Evolutionary conservation across 345 rosid species (phyloP), one percentile per base, ranked within the genome.

Genomic region (Gossypium sturtianum): DNA sequence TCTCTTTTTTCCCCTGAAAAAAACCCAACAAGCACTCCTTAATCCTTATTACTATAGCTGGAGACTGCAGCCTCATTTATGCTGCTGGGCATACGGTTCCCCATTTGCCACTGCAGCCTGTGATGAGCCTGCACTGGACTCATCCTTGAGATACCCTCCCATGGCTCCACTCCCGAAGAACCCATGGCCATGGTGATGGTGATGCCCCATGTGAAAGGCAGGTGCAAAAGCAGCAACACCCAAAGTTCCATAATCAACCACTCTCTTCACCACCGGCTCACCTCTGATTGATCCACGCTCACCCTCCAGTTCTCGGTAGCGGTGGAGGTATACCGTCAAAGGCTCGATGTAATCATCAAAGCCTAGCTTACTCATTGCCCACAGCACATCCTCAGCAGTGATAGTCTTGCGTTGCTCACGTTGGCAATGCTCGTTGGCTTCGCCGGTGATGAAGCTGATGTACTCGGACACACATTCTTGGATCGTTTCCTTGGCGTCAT

Each of bases 401-500:
- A 94, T 89, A 60, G 98, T 94, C 89, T 92, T 94, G 75, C 97
- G 91, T 83, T 92, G 98, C 91, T 92, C 98, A 0, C 87, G 82
- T 82, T 91, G 97, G 88, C 98, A 94, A 15, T 92, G 91, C 78
- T 94, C 98, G 11, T 94, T 94, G 78, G 98, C 98, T 66, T 94
- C 98, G 0, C 98, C 97, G 0, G 98, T 94, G 75, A 94, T 82
- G 89, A 94, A 92, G 87, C 97, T 94, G 86, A 94, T 94, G 91
- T 82, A 94, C 87, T 92, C 98, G 0, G 98, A 94, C 41, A 92
- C 98, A 29, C 98, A 94, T 82, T 94, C 98, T 77, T 94, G 98
- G 82, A 94, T 86, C 0, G 97, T 92, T 78, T 94, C 98, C 86
- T 94, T 94, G 49, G 98, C 93, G 2, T 94, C 98, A 12, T 94